Conservation (phyloP, 2,329 filamentous ascomycete species). For the Curvularia eragrostidis region DNA sequence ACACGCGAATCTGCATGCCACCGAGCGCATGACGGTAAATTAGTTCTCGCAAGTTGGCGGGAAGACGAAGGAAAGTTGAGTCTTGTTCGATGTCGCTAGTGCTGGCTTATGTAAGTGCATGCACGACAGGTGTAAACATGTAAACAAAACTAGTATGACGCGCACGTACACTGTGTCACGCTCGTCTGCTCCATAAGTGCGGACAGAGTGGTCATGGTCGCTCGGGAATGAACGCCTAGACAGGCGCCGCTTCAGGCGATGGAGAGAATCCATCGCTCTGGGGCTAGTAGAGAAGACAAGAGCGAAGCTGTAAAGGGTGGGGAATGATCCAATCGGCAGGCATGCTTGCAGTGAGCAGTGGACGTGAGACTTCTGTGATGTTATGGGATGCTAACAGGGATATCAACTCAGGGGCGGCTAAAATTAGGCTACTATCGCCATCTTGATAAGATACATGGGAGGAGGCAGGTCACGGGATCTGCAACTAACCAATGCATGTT, state of each 20-base stretch:
- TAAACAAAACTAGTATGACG: not conserved
- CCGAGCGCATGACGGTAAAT: slow-evolving; percentile 9
- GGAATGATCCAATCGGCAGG: slow-evolving; percentile 2
- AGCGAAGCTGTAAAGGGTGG: not conserved
- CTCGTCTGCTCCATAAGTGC: not conserved
- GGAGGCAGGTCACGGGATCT: not conserved
- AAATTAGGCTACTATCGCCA: not conserved
- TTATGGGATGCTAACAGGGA: not conserved
- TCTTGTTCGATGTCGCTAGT: not conserved
- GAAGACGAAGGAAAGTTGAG: slow-evolving; percentile 5
- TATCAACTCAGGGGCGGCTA: slow-evolving; percentile 5
- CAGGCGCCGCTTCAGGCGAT: slow-evolving; percentile 3
- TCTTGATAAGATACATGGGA: slow-evolving; percentile 3
- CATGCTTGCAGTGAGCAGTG: not conserved
- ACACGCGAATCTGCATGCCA: slow-evolving; percentile 4
- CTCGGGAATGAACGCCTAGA: not conserved
- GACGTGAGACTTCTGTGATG: not conserved
- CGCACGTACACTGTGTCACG: not conserved
- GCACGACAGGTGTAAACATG: not conserved
- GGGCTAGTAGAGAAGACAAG: not conserved
- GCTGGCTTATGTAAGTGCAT: slow-evolving; percentile 1
- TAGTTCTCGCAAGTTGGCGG: slow-evolving; percentile 1
- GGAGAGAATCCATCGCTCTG: slow-evolving; percentile 1
- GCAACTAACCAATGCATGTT: not conserved
- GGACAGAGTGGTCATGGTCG: not conserved